Percentiles rank a stretch among this genome's conserved stretches.
Conservation (phyloP, 192 early-diverging fungal species). For the Backusella mclennaniae region DNA sequence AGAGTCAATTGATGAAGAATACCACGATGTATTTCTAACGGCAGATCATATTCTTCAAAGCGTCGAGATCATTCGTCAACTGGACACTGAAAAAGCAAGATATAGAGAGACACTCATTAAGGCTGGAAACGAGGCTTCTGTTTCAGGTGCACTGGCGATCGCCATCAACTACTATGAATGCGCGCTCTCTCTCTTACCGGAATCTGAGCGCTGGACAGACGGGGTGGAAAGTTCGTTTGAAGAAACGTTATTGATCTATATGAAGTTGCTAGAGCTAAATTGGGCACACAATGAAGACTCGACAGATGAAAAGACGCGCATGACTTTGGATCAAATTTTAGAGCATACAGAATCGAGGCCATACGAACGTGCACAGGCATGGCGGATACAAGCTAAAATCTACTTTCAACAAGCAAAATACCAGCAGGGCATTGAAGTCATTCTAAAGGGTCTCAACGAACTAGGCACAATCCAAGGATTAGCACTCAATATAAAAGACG, state of each 20-base stretch:
- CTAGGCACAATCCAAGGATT: not conserved
- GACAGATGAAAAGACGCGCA: not conserved
- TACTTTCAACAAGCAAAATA: conserved; percentile 25
- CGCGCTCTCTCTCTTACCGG: not conserved
- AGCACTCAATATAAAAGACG: not conserved
- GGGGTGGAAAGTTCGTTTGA: conserved; percentile 13
- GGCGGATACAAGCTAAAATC: conserved; percentile 16
- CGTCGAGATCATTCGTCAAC: not conserved
- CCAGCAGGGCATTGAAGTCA: conserved; percentile 9
- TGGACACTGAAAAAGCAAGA: not conserved
- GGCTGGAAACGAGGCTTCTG: conserved; percentile 16
- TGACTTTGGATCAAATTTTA: conserved; percentile 6
- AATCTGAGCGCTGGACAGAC: conserved; percentile 12
- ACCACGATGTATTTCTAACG: conserved; percentile 17
- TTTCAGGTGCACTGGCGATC: conserved; percentile 17
- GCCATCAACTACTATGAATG: conserved; percentile 13
- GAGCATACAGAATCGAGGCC: conserved; percentile 3
- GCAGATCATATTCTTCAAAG: conserved; percentile 25
- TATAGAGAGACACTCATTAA: conserved; percentile 18
- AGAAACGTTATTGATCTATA: conserved; percentile 25
- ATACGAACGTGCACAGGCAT: conserved; percentile 19
- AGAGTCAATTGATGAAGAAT: not conserved
- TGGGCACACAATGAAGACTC: conserved; percentile 7
- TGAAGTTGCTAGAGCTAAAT: conserved; percentile 7
- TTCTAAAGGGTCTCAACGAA: conserved; percentile 12